A percentile compares a stretch with the other conserved stretches of the same genome.
Evolutionary conservation across 2,329 filamentous ascomycete genomes (phyloP).

Genomic region (Colletotrichum coccodes): DNA sequence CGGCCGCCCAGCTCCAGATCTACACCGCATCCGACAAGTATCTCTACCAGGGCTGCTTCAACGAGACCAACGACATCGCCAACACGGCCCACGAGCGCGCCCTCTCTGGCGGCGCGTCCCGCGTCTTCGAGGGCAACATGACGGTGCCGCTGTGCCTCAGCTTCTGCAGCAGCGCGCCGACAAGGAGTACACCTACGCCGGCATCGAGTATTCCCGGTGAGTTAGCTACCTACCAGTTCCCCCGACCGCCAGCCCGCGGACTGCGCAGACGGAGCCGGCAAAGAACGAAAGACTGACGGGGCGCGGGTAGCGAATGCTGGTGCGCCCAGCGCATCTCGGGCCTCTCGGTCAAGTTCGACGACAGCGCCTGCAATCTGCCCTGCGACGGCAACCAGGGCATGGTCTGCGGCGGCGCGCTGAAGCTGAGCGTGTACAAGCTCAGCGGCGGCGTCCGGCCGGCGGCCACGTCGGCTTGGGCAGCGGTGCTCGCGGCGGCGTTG

Average conservation of each 20-base stretch:
- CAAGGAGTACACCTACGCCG: slow-evolving; percentile 59
- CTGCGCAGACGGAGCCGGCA: too few species aligned
- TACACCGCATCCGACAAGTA: slow-evolving; percentile 52
- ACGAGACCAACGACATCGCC: slow-evolving; percentile 61
- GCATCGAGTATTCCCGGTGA: slow-evolving; percentile 63
- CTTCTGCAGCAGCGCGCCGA: slow-evolving; percentile 55
- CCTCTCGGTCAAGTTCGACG: slow-evolving; percentile 56
- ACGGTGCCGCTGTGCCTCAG: slow-evolving; percentile 61
- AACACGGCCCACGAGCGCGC: slow-evolving; percentile 54
- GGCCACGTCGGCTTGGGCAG: background rate
- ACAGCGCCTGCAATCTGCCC: slow-evolving; percentile 58
- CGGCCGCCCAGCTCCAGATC: slow-evolving; percentile 39
- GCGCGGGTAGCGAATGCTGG: slow-evolving; percentile 64
- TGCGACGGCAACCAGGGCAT: slow-evolving; percentile 64
- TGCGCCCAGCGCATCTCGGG: slow-evolving; percentile 61
- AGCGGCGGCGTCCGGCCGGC: background rate
- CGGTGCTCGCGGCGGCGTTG: background rate
- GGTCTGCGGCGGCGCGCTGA: slow-evolving; percentile 64
- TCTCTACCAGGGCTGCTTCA: slow-evolving; percentile 66
- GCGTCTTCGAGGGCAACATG: slow-evolving; percentile 55
- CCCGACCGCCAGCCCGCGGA: too few species aligned
- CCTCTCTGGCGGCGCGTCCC: slow-evolving; percentile 53
- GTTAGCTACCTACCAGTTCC: slow-evolving; percentile 28
- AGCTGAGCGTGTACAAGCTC: slow-evolving; percentile 55
- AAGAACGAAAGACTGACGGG: background rate